These are phyloP conservation scores for Dillenia suffruticosa DNA, from an alignment of 164 flowering plant species.

Conservation along the genomic window DNA sequence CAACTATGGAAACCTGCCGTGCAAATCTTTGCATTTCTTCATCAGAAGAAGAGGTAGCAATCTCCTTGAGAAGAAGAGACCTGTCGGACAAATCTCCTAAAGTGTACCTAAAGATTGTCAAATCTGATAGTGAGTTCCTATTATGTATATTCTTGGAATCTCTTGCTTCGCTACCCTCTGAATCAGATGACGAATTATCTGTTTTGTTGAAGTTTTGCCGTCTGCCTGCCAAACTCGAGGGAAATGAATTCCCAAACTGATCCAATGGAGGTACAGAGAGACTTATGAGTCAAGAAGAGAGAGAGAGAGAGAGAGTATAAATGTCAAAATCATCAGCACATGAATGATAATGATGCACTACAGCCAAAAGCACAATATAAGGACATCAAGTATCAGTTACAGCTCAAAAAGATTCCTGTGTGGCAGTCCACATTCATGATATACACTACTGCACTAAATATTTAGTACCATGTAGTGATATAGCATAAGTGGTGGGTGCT, in stretches of 20 bases:
- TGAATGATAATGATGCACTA: too few species aligned
- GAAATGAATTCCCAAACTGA: conserved; percentile 38
- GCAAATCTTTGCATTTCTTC: conserved; percentile 61
- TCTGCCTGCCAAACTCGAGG: conserved; percentile 21
- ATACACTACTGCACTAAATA: too few species aligned
- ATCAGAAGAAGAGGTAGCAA: conserved; percentile 47
- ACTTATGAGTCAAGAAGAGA: neutral
- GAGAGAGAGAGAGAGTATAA: too few species aligned
- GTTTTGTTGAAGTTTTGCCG: conserved; percentile 36
- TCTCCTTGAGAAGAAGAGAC: conserved; percentile 64
- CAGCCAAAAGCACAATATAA: too few species aligned
- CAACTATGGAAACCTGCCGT: conserved; percentile 62
- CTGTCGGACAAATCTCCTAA: conserved; percentile 66
- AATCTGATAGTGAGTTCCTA: conserved; percentile 50
- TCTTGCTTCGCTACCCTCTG: conserved; percentile 59
- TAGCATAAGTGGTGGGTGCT: conserved; percentile 1
- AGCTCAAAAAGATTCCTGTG: too few species aligned
- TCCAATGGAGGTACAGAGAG: neutral
- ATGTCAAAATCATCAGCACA: too few species aligned
- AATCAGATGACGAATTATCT: conserved; percentile 45
- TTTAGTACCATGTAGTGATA: too few species aligned
- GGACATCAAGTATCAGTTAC: too few species aligned
- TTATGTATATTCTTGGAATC: conserved; percentile 25
- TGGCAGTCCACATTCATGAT: too few species aligned
- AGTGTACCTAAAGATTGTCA: conserved; percentile 68